Evolutionary conservation across 2,329 filamentous ascomycete genomes (phyloP).

Genomic region (Cadophora sp.): DNA sequence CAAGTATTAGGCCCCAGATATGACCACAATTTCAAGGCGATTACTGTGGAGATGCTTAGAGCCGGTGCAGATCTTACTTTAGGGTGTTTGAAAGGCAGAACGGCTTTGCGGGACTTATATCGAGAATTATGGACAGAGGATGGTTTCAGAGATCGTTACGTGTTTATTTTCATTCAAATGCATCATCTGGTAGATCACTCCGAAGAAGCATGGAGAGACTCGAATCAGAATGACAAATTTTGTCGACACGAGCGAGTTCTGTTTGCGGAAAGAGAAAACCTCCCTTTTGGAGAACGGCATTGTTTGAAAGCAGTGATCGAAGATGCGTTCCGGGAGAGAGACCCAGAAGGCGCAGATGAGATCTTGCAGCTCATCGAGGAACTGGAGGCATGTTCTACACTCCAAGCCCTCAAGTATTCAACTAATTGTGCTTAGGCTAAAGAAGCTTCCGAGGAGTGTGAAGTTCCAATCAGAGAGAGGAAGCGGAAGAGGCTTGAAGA

Average conservation of each 20-base stretch:
- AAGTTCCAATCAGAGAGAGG: background rate
- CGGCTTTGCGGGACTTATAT: background rate
- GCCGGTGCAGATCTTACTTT: background rate
- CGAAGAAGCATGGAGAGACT: background rate
- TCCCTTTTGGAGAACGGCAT: background rate
- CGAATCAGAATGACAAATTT: background rate
- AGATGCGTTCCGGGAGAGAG: background rate
- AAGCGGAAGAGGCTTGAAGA: background rate
- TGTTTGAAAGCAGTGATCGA: conserved; percentile 4
- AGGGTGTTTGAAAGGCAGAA: background rate
- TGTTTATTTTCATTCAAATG: background rate
- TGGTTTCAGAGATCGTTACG: background rate
- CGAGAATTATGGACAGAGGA: background rate
- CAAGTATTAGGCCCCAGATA: too few species aligned
- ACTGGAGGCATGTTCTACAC: background rate
- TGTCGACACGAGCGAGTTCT: background rate
- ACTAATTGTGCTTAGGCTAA: background rate
- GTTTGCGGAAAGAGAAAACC: background rate
- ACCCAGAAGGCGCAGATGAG: background rate
- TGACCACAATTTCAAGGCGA: background rate
- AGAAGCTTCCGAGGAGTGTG: background rate
- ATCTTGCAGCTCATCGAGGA: background rate
- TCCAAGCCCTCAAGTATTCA: background rate
- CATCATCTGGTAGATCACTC: background rate
- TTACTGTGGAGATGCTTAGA: background rate